A percentile compares a stretch with the other conserved stretches of the same genome.
Conservation (phyloP, 23 red algal genomes). For the Agarophyton chilense region DNA sequence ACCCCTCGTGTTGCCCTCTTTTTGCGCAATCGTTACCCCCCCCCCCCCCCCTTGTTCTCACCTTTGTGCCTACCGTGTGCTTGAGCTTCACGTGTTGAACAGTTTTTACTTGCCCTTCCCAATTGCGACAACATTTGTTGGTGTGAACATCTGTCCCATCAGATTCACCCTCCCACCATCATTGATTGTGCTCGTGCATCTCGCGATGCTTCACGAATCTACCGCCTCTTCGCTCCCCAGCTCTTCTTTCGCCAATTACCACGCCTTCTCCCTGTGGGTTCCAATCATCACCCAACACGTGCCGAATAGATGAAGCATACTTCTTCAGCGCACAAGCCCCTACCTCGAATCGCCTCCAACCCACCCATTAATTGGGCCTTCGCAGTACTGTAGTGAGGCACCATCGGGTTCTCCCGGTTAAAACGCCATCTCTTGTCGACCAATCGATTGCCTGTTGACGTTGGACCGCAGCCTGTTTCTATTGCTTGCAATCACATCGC, state of each 20-base stretch:
- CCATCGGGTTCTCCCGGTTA: neutral
- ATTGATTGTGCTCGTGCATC: neutral
- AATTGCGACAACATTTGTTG: too few species aligned
- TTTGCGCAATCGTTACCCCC: neutral
- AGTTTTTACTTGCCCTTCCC: too few species aligned
- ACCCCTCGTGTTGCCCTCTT: neutral
- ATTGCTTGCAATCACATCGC: too few species aligned
- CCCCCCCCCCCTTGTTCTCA: neutral
- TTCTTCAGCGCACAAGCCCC: neutral
- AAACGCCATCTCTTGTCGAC: neutral
- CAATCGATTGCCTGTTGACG: conserved; percentile 34
- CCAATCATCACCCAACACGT: conserved; percentile 45
- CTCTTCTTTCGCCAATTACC: neutral
- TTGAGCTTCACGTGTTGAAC: too few species aligned
- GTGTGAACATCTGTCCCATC: neutral
- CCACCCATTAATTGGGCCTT: conserved; percentile 4
- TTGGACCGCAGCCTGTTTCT: neutral
- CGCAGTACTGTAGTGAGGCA: conserved; percentile 12
- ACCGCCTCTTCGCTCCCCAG: neutral
- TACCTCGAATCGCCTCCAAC: neutral
- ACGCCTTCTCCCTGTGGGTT: neutral
- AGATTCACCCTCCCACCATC: neutral
- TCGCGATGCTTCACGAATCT: neutral
- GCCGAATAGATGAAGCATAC: neutral
- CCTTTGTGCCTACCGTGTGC: too few species aligned